Evolutionary conservation across 2,329 filamentous ascomycete species (phyloP).

Genomic region (Fusarium verrucosum): DNA sequence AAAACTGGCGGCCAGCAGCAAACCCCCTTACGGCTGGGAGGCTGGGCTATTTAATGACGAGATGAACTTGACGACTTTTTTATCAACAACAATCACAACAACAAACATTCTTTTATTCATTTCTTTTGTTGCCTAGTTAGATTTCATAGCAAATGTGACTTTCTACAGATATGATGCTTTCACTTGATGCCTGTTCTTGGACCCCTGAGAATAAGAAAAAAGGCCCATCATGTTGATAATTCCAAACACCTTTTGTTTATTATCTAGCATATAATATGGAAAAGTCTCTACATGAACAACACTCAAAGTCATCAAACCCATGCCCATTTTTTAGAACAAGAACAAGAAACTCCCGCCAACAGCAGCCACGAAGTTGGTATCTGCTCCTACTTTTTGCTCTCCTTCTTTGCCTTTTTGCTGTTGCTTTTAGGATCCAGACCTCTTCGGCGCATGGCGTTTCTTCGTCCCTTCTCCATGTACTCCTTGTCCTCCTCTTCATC

Average conservation of each 20-base stretch:
- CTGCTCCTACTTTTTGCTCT: constrained; percentile 41
- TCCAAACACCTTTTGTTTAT: constrained; percentile 20
- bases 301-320: constrained; percentile 20
- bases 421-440: constrained; percentile 75
- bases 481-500: constrained; percentile 77
- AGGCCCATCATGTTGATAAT: neutral
- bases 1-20: constrained; percentile 37
- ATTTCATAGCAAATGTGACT: constrained; percentile 20
- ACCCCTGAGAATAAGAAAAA: neutral
- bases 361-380: constrained; percentile 23
- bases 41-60: constrained; percentile 41
- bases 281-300: constrained; percentile 23
- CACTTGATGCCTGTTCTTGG: neutral
- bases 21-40: constrained; percentile 30
- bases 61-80: constrained; percentile 45
- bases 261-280: constrained; percentile 29
- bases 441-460: constrained; percentile 76
- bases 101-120: constrained; percentile 19
- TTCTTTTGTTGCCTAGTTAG: constrained; percentile 12
- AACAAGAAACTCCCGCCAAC: constrained; percentile 33
- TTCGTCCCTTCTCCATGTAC: constrained; percentile 77
- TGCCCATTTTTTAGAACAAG: constrained; percentile 31
- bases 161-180: constrained; percentile 9
- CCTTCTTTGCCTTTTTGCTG: constrained; percentile 48
- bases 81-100: constrained; percentile 6